Conservation (phyloP, 805 yeast genomes). For the Nakazawaea siamensis region DNA sequence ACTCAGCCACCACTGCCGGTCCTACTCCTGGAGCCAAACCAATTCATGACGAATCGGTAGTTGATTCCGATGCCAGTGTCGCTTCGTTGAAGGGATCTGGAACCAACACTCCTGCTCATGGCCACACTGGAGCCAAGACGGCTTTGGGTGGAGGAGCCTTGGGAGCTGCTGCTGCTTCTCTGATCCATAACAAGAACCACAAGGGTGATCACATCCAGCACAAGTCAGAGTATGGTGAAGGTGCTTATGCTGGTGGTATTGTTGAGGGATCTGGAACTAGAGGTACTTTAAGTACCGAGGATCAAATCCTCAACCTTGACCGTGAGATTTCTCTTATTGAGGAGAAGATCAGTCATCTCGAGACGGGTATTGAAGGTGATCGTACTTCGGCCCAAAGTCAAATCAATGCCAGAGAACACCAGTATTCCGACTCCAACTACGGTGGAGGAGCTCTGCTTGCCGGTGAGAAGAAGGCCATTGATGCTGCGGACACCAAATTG, state of each 20-base stretch:
- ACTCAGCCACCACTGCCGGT: neutral
- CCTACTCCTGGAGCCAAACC: neutral
- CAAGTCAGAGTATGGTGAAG: neutral
- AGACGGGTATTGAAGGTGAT: neutral
- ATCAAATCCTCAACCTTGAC: constrained; percentile 3
- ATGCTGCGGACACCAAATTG: constrained; percentile 1
- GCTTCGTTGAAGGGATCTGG: constrained; percentile 3
- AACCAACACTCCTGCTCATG: neutral
- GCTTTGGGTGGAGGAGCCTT: constrained; percentile 1
- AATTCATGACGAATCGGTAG: neutral
- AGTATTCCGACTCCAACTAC: constrained; percentile 1
- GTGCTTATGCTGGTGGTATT: too few species aligned
- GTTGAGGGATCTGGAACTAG: neutral
- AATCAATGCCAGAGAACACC: constrained; percentile 3
- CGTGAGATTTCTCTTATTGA: constrained; percentile 5
- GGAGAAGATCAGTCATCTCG: constrained; percentile 1
- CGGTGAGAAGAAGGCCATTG: neutral
- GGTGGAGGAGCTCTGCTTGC: constrained; percentile 7
- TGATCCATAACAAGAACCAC: neutral
- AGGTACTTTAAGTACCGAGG: neutral
- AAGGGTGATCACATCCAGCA: neutral
- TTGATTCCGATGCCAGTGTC: constrained; percentile 6
- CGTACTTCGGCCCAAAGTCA: neutral
- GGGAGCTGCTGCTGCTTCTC: neutral
- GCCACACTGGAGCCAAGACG: neutral